These are phyloP conservation scores for Neopestalotiopsis sp. DNA, from an alignment of 2,329 filamentous ascomycete genomes.

Conservation along the genomic window DNA sequence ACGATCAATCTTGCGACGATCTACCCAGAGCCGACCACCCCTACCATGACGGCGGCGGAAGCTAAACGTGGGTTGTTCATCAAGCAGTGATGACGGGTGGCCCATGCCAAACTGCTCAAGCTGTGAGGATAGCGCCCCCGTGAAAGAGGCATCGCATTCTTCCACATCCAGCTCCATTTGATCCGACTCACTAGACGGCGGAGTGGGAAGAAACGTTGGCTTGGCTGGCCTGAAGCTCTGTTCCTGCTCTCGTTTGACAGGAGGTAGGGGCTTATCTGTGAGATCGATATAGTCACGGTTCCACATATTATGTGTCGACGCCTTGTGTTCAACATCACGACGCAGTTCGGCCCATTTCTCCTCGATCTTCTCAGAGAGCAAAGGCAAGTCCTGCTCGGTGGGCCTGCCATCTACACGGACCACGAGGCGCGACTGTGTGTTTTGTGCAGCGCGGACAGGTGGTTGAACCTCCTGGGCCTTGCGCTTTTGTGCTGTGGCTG, in stretches of 20 bases:
- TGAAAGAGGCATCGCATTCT: constrained; percentile 27
- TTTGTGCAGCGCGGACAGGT: constrained; percentile 60
- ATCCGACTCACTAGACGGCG: constrained; percentile 62
- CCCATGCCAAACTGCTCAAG: constrained; percentile 38
- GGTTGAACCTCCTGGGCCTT: constrained; percentile 66
- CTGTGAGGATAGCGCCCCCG: constrained; percentile 46
- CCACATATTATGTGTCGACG: constrained; percentile 89
- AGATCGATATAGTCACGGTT: constrained; percentile 89
- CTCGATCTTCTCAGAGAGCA: constrained; percentile 76
- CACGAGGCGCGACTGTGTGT: constrained; percentile 71
- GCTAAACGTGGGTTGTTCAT: constrained; percentile 59
- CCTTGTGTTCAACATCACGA: constrained; percentile 83
- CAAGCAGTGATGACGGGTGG: constrained; percentile 32
- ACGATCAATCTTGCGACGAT: constrained; percentile 61
- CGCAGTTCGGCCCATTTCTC: constrained; percentile 85
- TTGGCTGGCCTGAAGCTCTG: constrained; percentile 74
- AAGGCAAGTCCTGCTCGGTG: constrained; percentile 75
- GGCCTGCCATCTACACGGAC: constrained; percentile 72
- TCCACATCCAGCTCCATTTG: constrained; percentile 62
- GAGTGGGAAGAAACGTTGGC: constrained; percentile 73
- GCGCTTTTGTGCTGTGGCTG: constrained; percentile 70
- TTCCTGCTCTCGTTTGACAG: constrained; percentile 70
- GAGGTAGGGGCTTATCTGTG: constrained; percentile 84
- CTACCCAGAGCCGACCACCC: constrained; percentile 85
- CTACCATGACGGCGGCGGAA: constrained; percentile 87